These are phyloP conservation scores for Glutinoglossum americanum DNA, from an alignment of 495 filamentous ascomycete species.

Conservation along the genomic window DNA sequence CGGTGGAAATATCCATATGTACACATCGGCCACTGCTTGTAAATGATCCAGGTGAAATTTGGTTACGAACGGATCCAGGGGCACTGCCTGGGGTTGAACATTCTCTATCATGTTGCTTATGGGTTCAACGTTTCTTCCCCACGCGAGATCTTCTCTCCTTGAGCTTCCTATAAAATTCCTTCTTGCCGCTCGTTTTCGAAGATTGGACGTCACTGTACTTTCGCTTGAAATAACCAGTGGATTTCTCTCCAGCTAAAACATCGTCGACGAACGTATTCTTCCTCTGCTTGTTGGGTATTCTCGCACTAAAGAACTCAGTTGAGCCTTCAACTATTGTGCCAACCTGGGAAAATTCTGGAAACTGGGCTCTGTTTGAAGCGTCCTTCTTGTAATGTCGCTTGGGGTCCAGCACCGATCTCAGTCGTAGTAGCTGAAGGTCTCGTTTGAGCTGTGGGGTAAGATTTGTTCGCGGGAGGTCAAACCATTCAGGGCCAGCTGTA, in stretches of 20 bases:
- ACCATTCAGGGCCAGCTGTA: slow-evolving; percentile 51
- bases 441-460: slow-evolving; percentile 67
- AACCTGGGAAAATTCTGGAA: slow-evolving; percentile 69
- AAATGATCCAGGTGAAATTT: no score
- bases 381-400: slow-evolving; percentile 85
- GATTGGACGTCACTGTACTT: slow-evolving; percentile 51
- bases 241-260: slow-evolving; percentile 41
- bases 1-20: not conserved
- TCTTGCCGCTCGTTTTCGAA: slow-evolving; percentile 49
- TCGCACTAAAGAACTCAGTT: slow-evolving; percentile 60
- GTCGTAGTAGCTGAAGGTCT: slow-evolving; percentile 67
- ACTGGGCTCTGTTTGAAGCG: slow-evolving; percentile 26
- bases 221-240: slow-evolving; percentile 37
- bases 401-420: slow-evolving; percentile 74
- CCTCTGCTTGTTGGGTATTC: slow-evolving; percentile 66
- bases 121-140: not conserved
- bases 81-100: not conserved
- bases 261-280: slow-evolving; percentile 87
- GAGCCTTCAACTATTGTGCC: slow-evolving; percentile 79
- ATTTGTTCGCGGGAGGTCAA: slow-evolving; percentile 61
- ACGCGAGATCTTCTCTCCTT: slow-evolving; percentile 29
- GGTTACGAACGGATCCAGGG: not conserved
- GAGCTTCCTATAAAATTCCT: slow-evolving; percentile 45
- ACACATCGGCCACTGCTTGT: not conserved
- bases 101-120: not conserved